Percentiles rank a stretch among this genome's conserved stretches.
Conservation (phyloP, 306 rosid species). For the Dalbergia cultrata region DNA sequence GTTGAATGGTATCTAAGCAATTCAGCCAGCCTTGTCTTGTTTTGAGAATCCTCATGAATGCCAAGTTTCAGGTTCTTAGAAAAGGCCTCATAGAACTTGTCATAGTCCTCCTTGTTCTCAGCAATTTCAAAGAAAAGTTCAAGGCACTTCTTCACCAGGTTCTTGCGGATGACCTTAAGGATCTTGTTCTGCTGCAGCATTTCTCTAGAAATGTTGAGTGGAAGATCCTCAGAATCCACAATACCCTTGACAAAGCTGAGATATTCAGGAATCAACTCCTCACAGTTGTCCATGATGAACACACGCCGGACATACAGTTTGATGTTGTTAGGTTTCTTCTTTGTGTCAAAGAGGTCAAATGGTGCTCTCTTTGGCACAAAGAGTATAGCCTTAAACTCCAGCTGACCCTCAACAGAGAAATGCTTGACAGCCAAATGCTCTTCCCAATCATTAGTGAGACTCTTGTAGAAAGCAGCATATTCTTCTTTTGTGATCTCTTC, state of each 20-base stretch:
- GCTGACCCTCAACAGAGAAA: slow-evolving; percentile 94
- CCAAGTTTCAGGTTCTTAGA: slow-evolving; percentile 91
- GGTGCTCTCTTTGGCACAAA: slow-evolving; percentile 97
- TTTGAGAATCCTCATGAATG: slow-evolving; percentile 83
- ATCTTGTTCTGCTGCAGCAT: slow-evolving; percentile 94
- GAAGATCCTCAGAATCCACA: slow-evolving; percentile 96
- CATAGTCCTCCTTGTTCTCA: slow-evolving; percentile 94
- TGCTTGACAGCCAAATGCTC: slow-evolving; percentile 93
- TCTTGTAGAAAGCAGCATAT: slow-evolving; percentile 91
- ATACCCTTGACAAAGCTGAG: slow-evolving; percentile 90
- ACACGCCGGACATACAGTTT: slow-evolving; percentile 90
- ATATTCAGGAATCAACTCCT: slow-evolving; percentile 92
- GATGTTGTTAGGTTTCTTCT: slow-evolving; percentile 94
- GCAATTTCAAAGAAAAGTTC: slow-evolving; percentile 91
- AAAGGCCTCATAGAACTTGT: slow-evolving; percentile 89
- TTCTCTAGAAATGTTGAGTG: slow-evolving; percentile 90
- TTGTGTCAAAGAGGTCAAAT: slow-evolving; percentile 92
- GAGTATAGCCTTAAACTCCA: slow-evolving; percentile 91
- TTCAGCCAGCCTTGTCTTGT: slow-evolving; percentile 87
- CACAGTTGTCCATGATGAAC: slow-evolving; percentile 97
- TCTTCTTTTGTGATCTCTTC: slow-evolving; percentile 90
- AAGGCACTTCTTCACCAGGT: slow-evolving; percentile 87
- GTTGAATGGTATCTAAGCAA: slow-evolving; percentile 87
- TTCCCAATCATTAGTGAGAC: slow-evolving; percentile 97
- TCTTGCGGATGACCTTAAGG: slow-evolving; percentile 88